Conservation (phyloP, 73 alveolate species). For the Effrenium voratum region DNA sequence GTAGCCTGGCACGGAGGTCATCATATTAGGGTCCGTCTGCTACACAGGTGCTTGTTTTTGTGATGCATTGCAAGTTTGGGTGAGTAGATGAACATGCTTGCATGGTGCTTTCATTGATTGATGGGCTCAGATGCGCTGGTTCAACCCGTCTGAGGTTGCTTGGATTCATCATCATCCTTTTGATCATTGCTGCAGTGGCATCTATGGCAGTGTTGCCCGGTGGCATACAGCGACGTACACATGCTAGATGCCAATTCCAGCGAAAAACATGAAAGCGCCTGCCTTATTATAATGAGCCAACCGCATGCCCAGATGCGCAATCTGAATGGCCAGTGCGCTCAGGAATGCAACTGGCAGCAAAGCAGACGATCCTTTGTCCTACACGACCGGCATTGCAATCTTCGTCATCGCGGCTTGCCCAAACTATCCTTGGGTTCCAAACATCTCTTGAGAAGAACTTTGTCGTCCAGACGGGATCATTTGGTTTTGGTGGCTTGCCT, state of each 20-base stretch:
- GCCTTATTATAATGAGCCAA: background rate
- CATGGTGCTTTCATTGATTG: background rate
- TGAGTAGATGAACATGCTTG: background rate
- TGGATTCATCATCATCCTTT: conserved; percentile 89
- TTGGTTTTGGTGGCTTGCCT: no score
- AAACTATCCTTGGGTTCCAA: no score
- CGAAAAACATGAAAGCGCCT: background rate
- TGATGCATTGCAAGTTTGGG: background rate
- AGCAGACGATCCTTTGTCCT: conserved; percentile 62
- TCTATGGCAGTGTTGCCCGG: conserved; percentile 50
- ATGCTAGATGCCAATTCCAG: background rate
- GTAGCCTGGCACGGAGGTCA: background rate
- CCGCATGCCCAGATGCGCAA: background rate
- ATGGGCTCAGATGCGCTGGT: background rate
- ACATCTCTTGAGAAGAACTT: no score
- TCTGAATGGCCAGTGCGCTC: background rate
- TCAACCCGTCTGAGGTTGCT: conserved; percentile 1
- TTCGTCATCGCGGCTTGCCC: conserved; percentile 59
- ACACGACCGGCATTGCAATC: conserved; percentile 92
- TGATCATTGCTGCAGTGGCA: conserved; percentile 88
- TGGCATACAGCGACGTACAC: background rate
- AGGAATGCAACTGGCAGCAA: conserved; percentile 67
- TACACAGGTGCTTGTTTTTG: background rate
- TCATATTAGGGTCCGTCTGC: background rate
- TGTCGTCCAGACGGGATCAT: no score